A percentile compares a stretch with the other conserved stretches of the same genome.
These are phyloP conservation scores for Actinomortierella wolfii DNA, from an alignment of 371 early-diverging fungal species.

Conservation along the genomic window DNA sequence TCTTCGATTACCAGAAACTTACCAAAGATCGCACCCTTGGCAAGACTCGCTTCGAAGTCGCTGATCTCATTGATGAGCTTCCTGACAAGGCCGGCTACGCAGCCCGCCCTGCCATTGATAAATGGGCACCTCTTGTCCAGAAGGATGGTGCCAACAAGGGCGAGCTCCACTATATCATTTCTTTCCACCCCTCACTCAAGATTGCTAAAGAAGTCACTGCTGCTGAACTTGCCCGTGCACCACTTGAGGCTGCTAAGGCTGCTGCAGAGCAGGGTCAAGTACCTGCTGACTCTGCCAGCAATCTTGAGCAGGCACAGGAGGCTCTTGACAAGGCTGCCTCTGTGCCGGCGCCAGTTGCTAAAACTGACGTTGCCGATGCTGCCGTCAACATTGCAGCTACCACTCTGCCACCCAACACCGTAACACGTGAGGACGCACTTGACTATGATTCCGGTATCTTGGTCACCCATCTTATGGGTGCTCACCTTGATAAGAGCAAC, in stretches of 20 bases:
- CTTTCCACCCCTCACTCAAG: constrained; percentile 68
- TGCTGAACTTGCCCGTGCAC: constrained; percentile 5
- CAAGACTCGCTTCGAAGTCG: constrained; percentile 48
- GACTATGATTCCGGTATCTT: constrained; percentile 46
- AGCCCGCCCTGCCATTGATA: constrained; percentile 48
- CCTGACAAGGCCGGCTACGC: constrained; percentile 50
- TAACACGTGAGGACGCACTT: constrained; percentile 17
- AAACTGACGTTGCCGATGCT: background rate
- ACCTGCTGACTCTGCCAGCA: constrained; percentile 6
- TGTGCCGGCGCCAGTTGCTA: background rate
- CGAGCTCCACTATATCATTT: constrained; percentile 60
- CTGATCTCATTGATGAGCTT: constrained; percentile 51
- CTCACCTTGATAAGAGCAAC: constrained; percentile 31
- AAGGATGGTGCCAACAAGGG: constrained; percentile 67
- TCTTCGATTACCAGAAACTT: constrained; percentile 74
- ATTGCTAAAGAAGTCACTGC: constrained; percentile 49
- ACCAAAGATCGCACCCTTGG: constrained; percentile 74
- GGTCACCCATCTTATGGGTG: constrained; percentile 27
- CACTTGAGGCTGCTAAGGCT: constrained; percentile 9
- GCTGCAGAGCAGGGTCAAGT: constrained; percentile 29
- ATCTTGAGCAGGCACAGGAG: constrained; percentile 4
- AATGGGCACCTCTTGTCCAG: constrained; percentile 64
- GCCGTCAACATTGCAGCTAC: constrained; percentile 10
- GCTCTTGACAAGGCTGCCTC: constrained; percentile 7
- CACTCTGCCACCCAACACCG: constrained; percentile 23